Conservation (phyloP, 495 filamentous ascomycete species). For the Massariosphaeria phaeospora region DNA sequence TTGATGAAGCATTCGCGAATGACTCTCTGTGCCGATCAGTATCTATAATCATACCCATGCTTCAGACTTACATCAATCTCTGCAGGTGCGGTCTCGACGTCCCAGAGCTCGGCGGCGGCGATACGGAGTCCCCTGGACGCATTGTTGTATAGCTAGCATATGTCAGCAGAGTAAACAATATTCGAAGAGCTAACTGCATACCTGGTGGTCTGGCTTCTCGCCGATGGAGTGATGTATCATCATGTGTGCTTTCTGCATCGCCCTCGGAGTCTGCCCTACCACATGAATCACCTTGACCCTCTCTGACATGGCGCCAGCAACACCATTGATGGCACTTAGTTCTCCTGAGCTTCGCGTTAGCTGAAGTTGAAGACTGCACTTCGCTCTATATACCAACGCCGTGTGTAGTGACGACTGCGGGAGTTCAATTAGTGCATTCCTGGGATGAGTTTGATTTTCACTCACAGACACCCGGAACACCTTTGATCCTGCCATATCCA, state of each 20-base stretch:
- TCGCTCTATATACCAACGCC: conserved; percentile 33
- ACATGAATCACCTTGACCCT: conserved; percentile 42
- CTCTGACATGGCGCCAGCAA: conserved; percentile 40
- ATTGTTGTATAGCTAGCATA: conserved; percentile 39
- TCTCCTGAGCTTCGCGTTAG: conserved; percentile 31
- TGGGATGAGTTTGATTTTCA: neutral
- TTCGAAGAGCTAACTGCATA: neutral
- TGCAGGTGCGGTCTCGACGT: conserved; percentile 34
- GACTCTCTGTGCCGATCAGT: conserved; percentile 35
- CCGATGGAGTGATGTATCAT: conserved; percentile 45
- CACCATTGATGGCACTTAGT: conserved; percentile 41
- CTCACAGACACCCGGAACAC: conserved; percentile 33
- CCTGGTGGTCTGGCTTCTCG: conserved; percentile 32
- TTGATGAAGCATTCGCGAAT: conserved; percentile 40
- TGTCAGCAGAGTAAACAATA: conserved; percentile 1
- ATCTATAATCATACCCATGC: no score
- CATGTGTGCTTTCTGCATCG: conserved; percentile 38
- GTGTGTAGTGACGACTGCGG: conserved; percentile 40
- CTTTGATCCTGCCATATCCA: conserved; percentile 39
- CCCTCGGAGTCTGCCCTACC: conserved; percentile 40
- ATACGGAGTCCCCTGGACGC: conserved; percentile 34
- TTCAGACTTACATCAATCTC: conserved; percentile 38
- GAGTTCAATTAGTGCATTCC: neutral
- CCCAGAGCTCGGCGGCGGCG: conserved; percentile 38
- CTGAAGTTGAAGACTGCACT: neutral